Conservation (phyloP, 2,329 filamentous ascomycete species). For the Parastagonospora avenae region DNA sequence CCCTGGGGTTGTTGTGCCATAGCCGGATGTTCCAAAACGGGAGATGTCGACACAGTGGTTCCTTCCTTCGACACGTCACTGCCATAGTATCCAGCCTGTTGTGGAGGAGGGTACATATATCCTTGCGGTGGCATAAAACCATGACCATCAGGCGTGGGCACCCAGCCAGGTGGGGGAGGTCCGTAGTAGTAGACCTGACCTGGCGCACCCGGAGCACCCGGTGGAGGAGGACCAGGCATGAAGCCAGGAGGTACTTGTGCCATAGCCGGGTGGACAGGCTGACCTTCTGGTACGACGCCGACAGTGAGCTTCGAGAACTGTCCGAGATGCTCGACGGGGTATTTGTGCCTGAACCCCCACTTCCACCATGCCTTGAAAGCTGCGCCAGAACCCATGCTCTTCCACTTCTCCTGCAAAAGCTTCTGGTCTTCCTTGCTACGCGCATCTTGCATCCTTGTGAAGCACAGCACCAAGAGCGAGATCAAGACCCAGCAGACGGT, state of each 20-base stretch:
- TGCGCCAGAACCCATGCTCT: slow-evolving; percentile 28
- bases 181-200: slow-evolving; percentile 32
- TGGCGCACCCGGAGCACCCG: slow-evolving; percentile 14
- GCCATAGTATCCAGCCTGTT: slow-evolving; percentile 23
- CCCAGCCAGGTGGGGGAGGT: slow-evolving; percentile 26
- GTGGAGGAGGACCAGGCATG: slow-evolving; percentile 10
- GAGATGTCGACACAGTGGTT: slow-evolving; percentile 12
- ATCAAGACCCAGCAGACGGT: slow-evolving; percentile 39
- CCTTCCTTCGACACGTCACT: slow-evolving; percentile 17
- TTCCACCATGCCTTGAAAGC: slow-evolving; percentile 41
- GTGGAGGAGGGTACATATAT: slow-evolving; percentile 14
- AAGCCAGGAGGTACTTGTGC: slow-evolving; percentile 19
- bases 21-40: slow-evolving; percentile 12
- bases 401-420: slow-evolving; percentile 37
- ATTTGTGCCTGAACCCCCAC: slow-evolving; percentile 37
- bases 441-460: slow-evolving; percentile 38
- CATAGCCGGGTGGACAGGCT: slow-evolving; percentile 30
- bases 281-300: slow-evolving; percentile 33
- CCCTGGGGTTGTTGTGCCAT: background rate
- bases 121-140: slow-evolving; percentile 24
- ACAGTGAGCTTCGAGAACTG: slow-evolving; percentile 36
- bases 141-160: slow-evolving; percentile 22
- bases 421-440: slow-evolving; percentile 39
- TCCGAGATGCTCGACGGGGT: slow-evolving; percentile 37
- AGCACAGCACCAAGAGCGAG: slow-evolving; percentile 37